These are phyloP conservation scores for Oryza australiensis DNA, from an alignment of 176 grass and related monocot species.

Conservation along the genomic window DNA sequence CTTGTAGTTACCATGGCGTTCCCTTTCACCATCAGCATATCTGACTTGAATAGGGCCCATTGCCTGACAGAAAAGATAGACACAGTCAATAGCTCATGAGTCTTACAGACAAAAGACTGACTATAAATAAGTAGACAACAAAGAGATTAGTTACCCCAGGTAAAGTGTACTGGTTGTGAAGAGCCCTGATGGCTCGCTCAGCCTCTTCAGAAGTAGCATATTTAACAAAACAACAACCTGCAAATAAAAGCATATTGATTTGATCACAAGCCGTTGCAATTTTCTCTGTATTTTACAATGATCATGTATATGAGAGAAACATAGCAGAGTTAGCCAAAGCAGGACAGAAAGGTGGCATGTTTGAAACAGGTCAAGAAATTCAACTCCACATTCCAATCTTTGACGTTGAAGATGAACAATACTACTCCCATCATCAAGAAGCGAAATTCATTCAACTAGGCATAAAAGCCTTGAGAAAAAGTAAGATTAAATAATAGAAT, in stretches of 20 bases:
- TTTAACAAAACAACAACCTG: constrained; percentile 99
- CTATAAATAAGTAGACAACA: constrained; percentile 39
- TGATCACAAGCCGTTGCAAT: constrained; percentile 37
- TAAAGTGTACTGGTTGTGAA: constrained; percentile 92
- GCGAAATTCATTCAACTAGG: neutral
- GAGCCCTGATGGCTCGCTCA: constrained; percentile 88
- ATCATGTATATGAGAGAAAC: constrained; percentile 19
- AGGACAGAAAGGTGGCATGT: neutral
- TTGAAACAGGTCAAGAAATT: constrained; percentile 8
- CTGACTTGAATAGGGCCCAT: constrained; percentile 93
- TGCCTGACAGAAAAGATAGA: constrained; percentile 56
- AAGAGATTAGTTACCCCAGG: constrained; percentile 65
- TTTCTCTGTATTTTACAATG: constrained; percentile 23
- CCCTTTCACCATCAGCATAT: constrained; percentile 97
- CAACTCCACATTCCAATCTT: neutral
- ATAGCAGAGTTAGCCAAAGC: neutral
- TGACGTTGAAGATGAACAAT: neutral
- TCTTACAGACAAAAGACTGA: constrained; percentile 22
- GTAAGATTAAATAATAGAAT: neutral
- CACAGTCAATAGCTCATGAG: constrained; percentile 23
- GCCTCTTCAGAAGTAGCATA: constrained; percentile 92
- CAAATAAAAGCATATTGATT: constrained; percentile 43
- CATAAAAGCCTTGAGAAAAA: neutral
- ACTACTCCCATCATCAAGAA: constrained; percentile 14
- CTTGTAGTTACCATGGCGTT: constrained; percentile 74